A percentile compares a stretch with the other conserved stretches of the same genome.
phyloP scores from a whole-genome alignment of 148 eudicot species.

The Suaeda aralocaspica region DNA sequence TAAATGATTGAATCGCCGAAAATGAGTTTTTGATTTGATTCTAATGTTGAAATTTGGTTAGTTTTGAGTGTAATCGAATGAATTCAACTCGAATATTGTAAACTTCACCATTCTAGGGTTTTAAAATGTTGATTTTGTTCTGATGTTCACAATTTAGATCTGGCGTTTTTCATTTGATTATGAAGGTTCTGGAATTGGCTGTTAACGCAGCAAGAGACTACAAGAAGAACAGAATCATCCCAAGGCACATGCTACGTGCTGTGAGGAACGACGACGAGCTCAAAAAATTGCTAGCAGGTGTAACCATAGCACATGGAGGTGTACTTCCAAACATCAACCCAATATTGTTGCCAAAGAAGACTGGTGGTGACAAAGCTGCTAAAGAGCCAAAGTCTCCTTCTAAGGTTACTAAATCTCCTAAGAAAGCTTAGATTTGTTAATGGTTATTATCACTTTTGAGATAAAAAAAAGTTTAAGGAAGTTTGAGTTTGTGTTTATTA shows the following conservation, averaged over 20 bases:
- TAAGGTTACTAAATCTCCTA: constrained; percentile 52
- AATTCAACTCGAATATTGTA: too few species aligned
- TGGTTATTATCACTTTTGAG: background rate
- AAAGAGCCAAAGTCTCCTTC: constrained; percentile 50
- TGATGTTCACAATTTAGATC: too few species aligned
- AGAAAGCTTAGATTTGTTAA: constrained; percentile 32
- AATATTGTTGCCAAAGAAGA: constrained; percentile 53
- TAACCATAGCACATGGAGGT: constrained; percentile 72
- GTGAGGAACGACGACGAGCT: constrained; percentile 74
- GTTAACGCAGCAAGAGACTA: constrained; percentile 70
- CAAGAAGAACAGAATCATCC: constrained; percentile 66
- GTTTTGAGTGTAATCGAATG: too few species aligned
- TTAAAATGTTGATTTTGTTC: too few species aligned
- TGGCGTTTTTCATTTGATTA: too few species aligned
- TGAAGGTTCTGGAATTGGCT: constrained; percentile 60
- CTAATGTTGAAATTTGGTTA: too few species aligned
- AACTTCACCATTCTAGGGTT: too few species aligned
- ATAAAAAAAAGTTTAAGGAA: background rate
- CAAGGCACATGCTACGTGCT: constrained; percentile 56
- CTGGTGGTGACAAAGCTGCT: constrained; percentile 32
- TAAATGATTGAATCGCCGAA: too few species aligned
- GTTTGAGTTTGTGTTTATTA: background rate
- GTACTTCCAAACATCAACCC: constrained; percentile 69
- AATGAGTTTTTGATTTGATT: too few species aligned
- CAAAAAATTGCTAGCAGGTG: constrained; percentile 50